These are phyloP conservation scores for Suillus sp. DNA, from an alignment of 768 basidiomycete genomes.

Conservation along the genomic window DNA sequence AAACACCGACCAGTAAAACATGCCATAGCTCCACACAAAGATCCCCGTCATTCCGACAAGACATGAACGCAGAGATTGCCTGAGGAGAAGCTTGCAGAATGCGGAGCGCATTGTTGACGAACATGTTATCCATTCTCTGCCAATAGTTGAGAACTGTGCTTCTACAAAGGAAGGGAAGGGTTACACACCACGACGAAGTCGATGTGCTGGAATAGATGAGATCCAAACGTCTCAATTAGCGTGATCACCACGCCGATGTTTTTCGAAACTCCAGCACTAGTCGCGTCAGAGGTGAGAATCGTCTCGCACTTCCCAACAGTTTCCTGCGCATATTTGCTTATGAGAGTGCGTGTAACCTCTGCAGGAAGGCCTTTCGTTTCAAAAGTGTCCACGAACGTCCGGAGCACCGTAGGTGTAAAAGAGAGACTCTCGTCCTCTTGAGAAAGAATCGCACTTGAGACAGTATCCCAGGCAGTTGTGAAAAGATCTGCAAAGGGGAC, in stretches of 20 bases:
- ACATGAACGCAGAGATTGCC: slow-evolving; percentile 7
- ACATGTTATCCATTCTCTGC: slow-evolving; percentile 50
- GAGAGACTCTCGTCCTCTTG: slow-evolving; percentile 6
- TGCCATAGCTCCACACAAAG: slow-evolving; percentile 47
- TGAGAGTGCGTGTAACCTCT: slow-evolving; percentile 23
- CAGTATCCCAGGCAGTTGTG: slow-evolving; percentile 47
- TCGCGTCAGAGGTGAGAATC: slow-evolving; percentile 19
- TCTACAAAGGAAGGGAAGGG: neutral
- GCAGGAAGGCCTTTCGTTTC: slow-evolving; percentile 46
- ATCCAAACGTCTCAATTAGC: slow-evolving; percentile 55
- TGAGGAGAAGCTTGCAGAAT: slow-evolving; percentile 44
- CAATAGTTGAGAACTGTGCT: neutral
- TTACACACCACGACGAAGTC: slow-evolving; percentile 47
- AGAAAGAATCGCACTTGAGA: slow-evolving; percentile 31
- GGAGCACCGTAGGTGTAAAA: slow-evolving; percentile 5
- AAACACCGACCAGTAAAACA: slow-evolving; percentile 46
- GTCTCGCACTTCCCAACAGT: slow-evolving; percentile 35
- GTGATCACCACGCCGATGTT: slow-evolving; percentile 37
- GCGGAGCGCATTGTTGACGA: slow-evolving; percentile 38
- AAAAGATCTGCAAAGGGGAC: slow-evolving; percentile 43
- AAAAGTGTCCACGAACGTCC: slow-evolving; percentile 1
- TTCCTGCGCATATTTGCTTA: slow-evolving; percentile 20
- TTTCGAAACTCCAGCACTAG: slow-evolving; percentile 15
- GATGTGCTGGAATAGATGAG: slow-evolving; percentile 47
- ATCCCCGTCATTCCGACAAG: slow-evolving; percentile 38